Evolutionary conservation across 2,329 filamentous ascomycete species (phyloP).

Genomic region (Fusarium sp.): DNA sequence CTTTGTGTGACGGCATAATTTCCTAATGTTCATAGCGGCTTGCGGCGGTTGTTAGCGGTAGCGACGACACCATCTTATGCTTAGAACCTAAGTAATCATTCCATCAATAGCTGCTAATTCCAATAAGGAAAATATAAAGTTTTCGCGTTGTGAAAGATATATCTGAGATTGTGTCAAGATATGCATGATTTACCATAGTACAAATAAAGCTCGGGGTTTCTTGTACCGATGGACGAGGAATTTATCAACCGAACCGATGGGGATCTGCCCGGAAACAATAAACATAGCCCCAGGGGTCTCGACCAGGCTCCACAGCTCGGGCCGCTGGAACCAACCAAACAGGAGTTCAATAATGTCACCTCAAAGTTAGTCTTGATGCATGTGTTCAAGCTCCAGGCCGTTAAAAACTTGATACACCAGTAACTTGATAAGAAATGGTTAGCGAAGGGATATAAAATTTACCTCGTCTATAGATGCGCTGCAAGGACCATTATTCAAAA

Average conservation of each 20-base stretch:
- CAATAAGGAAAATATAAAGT: not conserved
- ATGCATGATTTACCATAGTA: not conserved
- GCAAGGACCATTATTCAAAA: not conserved
- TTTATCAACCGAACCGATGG: slow-evolving; percentile 24
- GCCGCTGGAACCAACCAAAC: slow-evolving; percentile 35
- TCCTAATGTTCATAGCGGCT: slow-evolving; percentile 27
- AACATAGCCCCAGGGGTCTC: slow-evolving; percentile 16
- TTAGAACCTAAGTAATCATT: not conserved
- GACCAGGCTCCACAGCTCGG: slow-evolving; percentile 23
- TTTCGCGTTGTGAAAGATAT: not conserved
- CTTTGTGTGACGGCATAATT: slow-evolving; percentile 28
- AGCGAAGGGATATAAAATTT: not conserved
- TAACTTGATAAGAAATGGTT: too few relatives aligned
- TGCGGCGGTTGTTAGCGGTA: slow-evolving; percentile 40
- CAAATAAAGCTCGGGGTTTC: slow-evolving; percentile 25
- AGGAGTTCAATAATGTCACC: slow-evolving; percentile 15
- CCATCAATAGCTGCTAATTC: not conserved
- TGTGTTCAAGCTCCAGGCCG: not conserved
- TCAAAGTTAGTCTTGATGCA: not conserved
- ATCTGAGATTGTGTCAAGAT: not conserved
- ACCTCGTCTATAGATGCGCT: not conserved
- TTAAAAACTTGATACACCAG: not conserved
- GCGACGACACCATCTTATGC: not conserved
- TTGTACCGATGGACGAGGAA: slow-evolving; percentile 17
- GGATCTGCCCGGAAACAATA: slow-evolving; percentile 4